Evolutionary conservation across 176 grass and related monocot genomes (phyloP).

Genomic region (Avena insularis): DNA sequence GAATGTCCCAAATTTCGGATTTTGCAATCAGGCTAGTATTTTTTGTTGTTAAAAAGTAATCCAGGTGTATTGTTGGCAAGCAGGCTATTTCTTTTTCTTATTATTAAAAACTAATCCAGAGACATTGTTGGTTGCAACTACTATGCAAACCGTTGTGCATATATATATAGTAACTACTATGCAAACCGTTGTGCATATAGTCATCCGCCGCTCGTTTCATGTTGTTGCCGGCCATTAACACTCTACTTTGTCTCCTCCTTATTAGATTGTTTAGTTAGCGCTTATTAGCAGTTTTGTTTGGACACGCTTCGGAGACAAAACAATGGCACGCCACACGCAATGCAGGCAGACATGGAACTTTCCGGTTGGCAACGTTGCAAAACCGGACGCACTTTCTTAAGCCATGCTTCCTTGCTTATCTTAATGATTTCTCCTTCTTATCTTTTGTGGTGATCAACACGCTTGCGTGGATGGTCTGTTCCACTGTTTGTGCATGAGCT

Average conservation of each 20-base stretch:
- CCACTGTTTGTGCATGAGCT: conserved; percentile 8
- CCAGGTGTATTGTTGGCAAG: no score
- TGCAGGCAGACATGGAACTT: conserved; percentile 36
- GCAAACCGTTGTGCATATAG: conserved; percentile 8
- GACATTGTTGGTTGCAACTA: not conserved
- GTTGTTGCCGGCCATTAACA: conserved; percentile 20
- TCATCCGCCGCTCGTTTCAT: not conserved
- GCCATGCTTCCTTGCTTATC: not conserved
- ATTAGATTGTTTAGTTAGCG: not conserved
- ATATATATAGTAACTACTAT: conserved; percentile 10
- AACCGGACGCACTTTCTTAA: conserved; percentile 21
- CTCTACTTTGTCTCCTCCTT: not conserved
- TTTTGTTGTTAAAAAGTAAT: no score
- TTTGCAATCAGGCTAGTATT: no score
- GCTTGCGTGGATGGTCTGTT: conserved; percentile 47
- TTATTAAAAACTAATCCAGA: not conserved
- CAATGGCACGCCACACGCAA: not conserved
- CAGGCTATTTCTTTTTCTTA: not conserved
- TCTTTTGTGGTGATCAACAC: not conserved
- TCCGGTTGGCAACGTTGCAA: conserved; percentile 24
- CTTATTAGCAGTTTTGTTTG: not conserved
- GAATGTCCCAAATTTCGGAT: not conserved
- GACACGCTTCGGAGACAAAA: not conserved
- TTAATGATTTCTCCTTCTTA: not conserved
- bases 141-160: not conserved